Conservation (phyloP, 2,329 filamentous ascomycete genomes). For the Kalmusia sp. region DNA sequence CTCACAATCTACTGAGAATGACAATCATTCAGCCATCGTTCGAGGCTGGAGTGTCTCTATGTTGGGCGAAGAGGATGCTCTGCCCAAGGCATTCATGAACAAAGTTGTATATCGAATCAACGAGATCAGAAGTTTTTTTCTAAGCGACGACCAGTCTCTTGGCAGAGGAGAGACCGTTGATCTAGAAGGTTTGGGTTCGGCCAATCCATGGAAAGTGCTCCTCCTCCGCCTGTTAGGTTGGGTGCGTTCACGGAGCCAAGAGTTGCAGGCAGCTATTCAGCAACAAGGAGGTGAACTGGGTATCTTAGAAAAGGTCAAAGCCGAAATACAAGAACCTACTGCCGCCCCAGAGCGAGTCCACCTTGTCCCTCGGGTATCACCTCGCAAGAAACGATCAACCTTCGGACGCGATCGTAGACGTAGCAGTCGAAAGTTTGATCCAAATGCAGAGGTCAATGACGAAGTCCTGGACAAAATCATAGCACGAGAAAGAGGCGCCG, state of each 20-base stretch:
- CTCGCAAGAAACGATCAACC: slow-evolving; percentile 34
- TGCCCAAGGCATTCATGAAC: slow-evolving; percentile 45
- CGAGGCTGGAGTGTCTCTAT: slow-evolving; percentile 44
- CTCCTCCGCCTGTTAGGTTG: slow-evolving; percentile 55
- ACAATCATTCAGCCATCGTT: slow-evolving; percentile 21
- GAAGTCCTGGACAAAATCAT: slow-evolving; percentile 28
- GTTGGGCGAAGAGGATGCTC: slow-evolving; percentile 46
- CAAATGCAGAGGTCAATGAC: slow-evolving; percentile 30
- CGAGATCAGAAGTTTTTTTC: slow-evolving; percentile 46
- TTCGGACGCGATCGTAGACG: slow-evolving; percentile 34
- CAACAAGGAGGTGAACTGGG: slow-evolving; percentile 51
- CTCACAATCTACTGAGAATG: slow-evolving; percentile 14
- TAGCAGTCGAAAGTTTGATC: slow-evolving; percentile 40
- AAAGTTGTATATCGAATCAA: slow-evolving; percentile 48
- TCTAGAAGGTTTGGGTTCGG: slow-evolving; percentile 51
- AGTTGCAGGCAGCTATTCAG: slow-evolving; percentile 54
- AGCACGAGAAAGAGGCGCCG: slow-evolving; percentile 26
- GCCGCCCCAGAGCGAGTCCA: slow-evolving; percentile 8
- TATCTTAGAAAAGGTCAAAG: slow-evolving; percentile 44
- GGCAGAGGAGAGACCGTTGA: slow-evolving; percentile 45
- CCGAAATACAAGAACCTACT: slow-evolving; percentile 21
- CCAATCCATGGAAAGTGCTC: slow-evolving; percentile 60
- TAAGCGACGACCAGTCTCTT: slow-evolving; percentile 37
- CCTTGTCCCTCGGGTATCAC: slow-evolving; percentile 19
- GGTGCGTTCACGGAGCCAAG: slow-evolving; percentile 52